These are phyloP conservation scores for Posidonia australis DNA, from an alignment of 106 monocot species.

Conservation along the genomic window DNA sequence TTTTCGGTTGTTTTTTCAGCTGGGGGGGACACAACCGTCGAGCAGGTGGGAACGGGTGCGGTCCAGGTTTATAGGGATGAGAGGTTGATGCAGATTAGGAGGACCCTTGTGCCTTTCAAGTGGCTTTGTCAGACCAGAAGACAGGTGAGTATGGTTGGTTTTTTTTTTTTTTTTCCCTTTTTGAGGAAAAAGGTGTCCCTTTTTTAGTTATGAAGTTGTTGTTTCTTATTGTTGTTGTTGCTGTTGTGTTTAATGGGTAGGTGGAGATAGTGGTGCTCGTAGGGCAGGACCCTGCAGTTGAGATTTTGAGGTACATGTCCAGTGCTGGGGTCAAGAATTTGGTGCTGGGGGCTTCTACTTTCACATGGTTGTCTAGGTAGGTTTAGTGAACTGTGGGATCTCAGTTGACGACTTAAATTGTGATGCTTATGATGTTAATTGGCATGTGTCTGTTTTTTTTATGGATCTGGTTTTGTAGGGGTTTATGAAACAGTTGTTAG, in stretches of 20 bases:
- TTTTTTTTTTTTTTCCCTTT: no score
- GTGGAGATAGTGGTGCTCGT: slow-evolving; percentile 13
- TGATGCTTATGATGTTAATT: no score
- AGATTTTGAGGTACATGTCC: slow-evolving; percentile 1
- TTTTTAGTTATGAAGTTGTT: background rate
- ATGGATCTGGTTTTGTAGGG: no score
- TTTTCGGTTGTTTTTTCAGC: no score
- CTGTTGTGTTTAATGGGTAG: background rate
- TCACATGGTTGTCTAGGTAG: slow-evolving; percentile 10
- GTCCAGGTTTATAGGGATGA: background rate
- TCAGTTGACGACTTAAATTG: no score
- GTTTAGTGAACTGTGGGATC: background rate
- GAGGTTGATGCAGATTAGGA: background rate
- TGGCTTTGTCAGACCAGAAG: slow-evolving; percentile 6
- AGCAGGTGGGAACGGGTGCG: background rate
- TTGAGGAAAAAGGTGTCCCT: background rate
- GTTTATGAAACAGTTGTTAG: no score
- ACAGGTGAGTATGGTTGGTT: background rate
- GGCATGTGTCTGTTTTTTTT: no score
- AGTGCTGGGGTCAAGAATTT: slow-evolving; percentile 6
- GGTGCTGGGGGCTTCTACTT: slow-evolving; percentile 12
- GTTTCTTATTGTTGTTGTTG: no score
- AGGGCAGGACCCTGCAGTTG: slow-evolving; percentile 2
- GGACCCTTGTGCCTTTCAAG: background rate
- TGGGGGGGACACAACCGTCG: background rate